Base-by-base conservation (phyloP, 1,284 basidiomycete species). In the Ustilago shanxiensis region DNA sequence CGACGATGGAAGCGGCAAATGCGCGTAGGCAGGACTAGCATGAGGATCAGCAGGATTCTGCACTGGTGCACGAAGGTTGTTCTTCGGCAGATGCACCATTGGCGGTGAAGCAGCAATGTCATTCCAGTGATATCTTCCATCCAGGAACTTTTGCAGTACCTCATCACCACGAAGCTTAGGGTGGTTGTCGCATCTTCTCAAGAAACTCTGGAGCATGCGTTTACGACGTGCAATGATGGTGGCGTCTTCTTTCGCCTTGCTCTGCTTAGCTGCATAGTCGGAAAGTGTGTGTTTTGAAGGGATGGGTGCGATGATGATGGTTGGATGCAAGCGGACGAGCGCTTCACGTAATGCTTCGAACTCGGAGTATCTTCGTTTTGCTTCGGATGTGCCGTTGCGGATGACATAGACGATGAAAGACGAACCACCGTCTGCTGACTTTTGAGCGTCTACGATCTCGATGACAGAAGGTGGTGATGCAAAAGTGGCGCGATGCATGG, bases 221-320 rank as follows among this genome's bases (percentile, higher is more conserved):
- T 95, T 96, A 56, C 97, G 90, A 66, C 93, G 89, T 0, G 94
- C 91, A 84, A 99, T 98, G 88, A 98, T 91, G 2, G 92, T 91
- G 1, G 92, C 91, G 83, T 99, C 97, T 84, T 99, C 95, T 85
- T 97, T 98, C 13, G 96, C 96, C 87, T 96, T 98, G 66, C 90
- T 92, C 85, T 98, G 96, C 87, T 98, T 98, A 71, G 95, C 92
- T 0, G 97, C 97, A 88, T 99, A 99, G 83, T 99, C 97, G 29
- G 94, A 91, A 31, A 99, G 89, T 2, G 92, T 93, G 87, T 99
- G 95, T 87, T 99, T 99, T 4, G 93, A 95, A 0, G 97, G 97
- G 72, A 99, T 97, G 39, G 97, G 97, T 1, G 97, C 96, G 72
- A 99, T 93, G 83, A 99, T 98, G 79, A 96, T 88, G 14, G 95